These are phyloP conservation scores for Tripterygium wilfordii DNA, from an alignment of 177 flowering plant species.

Conservation along the genomic window DNA sequence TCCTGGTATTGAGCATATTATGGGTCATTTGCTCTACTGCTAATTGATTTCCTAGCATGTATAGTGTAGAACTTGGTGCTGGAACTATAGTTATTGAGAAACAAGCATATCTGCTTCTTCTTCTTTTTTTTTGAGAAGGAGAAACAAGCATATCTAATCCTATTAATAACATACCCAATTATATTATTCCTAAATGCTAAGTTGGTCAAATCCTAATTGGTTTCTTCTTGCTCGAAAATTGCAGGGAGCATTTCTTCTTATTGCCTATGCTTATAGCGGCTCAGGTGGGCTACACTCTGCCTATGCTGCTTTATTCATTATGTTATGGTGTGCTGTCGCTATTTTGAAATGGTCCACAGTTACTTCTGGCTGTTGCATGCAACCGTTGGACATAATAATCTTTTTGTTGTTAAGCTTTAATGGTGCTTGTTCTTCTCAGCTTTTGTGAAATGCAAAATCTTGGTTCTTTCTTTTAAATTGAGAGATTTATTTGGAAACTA, in stretches of 20 bases:
- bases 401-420: no score
- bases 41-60: neutral
- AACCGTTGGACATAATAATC: no score
- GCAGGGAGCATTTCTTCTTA: constrained; percentile 66
- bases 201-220: neutral
- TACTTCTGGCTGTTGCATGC: neutral
- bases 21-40: neutral
- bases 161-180: neutral
- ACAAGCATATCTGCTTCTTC: no score
- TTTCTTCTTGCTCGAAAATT: constrained; percentile 9
- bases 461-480: no score
- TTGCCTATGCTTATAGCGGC: constrained; percentile 51
- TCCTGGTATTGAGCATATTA: constrained; percentile 33
- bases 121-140: no score
- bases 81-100: neutral
- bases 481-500: neutral
- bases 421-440: no score
- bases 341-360: neutral
- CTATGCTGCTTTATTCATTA: neutral
- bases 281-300: no score
- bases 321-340: neutral
- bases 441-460: no score
- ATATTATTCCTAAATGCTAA: neutral
- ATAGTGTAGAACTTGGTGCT: no score
- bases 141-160: no score